phyloP scores from a whole-genome alignment of 495 filamentous ascomycete species.

The Aspergillus olivimuriae region DNA sequence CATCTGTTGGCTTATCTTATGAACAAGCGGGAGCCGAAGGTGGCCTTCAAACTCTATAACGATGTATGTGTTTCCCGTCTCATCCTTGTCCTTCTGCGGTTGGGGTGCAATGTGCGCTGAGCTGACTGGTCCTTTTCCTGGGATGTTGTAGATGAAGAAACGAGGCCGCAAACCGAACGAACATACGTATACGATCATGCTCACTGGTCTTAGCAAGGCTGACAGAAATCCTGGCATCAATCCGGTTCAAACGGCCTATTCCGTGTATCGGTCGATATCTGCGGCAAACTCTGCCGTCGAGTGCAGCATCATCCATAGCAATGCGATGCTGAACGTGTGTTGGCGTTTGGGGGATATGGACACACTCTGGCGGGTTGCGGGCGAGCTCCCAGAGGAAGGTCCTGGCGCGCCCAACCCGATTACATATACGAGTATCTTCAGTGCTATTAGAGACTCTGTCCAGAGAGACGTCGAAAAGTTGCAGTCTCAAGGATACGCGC shows the following conservation, averaged over 20 bases:
- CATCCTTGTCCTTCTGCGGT: not conserved
- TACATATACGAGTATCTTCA: conserved; percentile 78
- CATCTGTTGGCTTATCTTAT: conserved; percentile 69
- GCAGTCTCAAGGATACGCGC: conserved; percentile 25
- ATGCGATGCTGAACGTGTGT: conserved; percentile 79
- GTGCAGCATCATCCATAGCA: conserved; percentile 72
- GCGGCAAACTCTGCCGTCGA: conserved; percentile 48
- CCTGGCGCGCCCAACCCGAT: conserved; percentile 53
- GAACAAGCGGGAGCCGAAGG: conserved; percentile 47
- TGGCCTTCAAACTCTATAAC: conserved; percentile 73
- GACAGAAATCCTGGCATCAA: conserved; percentile 30
- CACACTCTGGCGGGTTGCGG: conserved; percentile 63
- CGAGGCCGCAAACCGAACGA: conserved; percentile 65
- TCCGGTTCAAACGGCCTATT: conserved; percentile 54
- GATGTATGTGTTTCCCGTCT: conserved; percentile 46
- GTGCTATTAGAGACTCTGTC: conserved; percentile 50
- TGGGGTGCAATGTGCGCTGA: not conserved
- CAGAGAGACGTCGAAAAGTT: conserved; percentile 19
- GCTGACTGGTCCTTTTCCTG: conserved; percentile 8
- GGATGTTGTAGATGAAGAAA: conserved; percentile 88
- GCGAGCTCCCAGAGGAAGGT: conserved; percentile 55
- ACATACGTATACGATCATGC: conserved; percentile 74
- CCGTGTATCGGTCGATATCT: conserved; percentile 67
- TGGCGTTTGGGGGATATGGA: conserved; percentile 63
- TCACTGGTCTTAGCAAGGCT: conserved; percentile 61